Evolutionary conservation across 176 grass and related monocot species (phyloP).

Genomic region (Ampelocalamus luodianensis): DNA sequence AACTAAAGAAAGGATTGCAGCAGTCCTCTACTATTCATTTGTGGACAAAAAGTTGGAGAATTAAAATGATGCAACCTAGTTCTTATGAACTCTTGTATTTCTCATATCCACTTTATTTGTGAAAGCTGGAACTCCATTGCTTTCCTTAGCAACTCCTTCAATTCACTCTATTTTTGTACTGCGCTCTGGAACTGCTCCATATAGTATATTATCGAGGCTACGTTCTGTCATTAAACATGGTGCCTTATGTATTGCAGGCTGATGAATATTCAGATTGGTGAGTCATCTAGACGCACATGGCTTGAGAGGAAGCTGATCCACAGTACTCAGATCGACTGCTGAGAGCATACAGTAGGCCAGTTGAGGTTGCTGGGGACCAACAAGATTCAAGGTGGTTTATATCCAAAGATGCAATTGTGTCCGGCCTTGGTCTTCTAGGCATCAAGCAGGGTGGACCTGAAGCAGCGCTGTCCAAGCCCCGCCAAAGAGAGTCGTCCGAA

Average conservation of each 20-base stretch:
- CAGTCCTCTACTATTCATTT: neutral
- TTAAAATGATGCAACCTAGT: neutral
- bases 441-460: constrained; percentile 79
- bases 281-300: constrained; percentile 81
- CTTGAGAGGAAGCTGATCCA: constrained; percentile 79
- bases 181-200: constrained; percentile 1
- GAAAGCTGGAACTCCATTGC: neutral
- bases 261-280: constrained; percentile 80
- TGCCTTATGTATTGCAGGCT: constrained; percentile 56
- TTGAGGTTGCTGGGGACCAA: constrained; percentile 55
- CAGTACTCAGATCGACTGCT: constrained; percentile 74
- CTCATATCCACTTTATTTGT: constrained; percentile 18
- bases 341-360: constrained; percentile 70
- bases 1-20: neutral
- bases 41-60: neutral
- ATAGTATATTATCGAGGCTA: constrained; percentile 7
- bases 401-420: constrained; percentile 89
- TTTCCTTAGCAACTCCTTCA: constrained; percentile 7
- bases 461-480: constrained; percentile 55
- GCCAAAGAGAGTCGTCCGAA: constrained; percentile 88
- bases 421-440: constrained; percentile 88
- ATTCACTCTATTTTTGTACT: neutral
- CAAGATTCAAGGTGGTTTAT: constrained; percentile 93
- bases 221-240: constrained; percentile 31
- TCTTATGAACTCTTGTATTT: neutral